Evolutionary conservation across 176 grass and related monocot genomes (phyloP), one percentile per base, ranked within the genome.

Genomic region (Hsuehochloa calcarea): DNA sequence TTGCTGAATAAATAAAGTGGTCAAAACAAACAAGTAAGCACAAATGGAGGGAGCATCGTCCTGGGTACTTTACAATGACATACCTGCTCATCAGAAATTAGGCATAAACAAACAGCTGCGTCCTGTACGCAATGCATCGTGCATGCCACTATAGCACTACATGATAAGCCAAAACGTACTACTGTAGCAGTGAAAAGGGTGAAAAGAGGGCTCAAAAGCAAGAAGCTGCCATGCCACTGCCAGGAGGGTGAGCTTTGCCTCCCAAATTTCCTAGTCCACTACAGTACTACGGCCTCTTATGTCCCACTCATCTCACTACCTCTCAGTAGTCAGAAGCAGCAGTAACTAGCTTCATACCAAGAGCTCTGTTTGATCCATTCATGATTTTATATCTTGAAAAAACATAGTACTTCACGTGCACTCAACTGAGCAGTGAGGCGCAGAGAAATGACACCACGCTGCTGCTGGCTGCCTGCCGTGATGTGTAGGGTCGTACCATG

Each of bases 361-460:
- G 51, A 55, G 17, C 17, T 20, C 7, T 8, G 51, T 55, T 55
- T 55, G 2, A 8, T 55, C 51, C 51, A 0, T 6, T 20, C 17
- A 55, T 55, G 20, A 3, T 20, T 20, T 55, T 52, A 8, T 16
- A n/a, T 10, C 54, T 77, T 51, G 70, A 78, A 85, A 71, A 78
- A 85, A 71, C 65, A 26, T 79, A 27, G 52, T 62, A 77, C 62
- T 8, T 76, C 83, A 85, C 83, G 83, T 85, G 83, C 83, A 9
- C 38, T 22, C 63, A 9, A 27, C 34, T 3, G 73, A 20, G 46
- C 58, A 3, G 39, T n/a, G 3, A n/a, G 26, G 20, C 3, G 84
- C 68, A 74, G 85, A 37, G 85, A 81, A 82, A 47, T 67, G 85
- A 87, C 70, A 68, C 78, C 58, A 82, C 78, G 47, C 70, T 75